Evolutionary conservation across 805 yeast species (phyloP).

Genomic region (Metschnikowia sp.): DNA sequence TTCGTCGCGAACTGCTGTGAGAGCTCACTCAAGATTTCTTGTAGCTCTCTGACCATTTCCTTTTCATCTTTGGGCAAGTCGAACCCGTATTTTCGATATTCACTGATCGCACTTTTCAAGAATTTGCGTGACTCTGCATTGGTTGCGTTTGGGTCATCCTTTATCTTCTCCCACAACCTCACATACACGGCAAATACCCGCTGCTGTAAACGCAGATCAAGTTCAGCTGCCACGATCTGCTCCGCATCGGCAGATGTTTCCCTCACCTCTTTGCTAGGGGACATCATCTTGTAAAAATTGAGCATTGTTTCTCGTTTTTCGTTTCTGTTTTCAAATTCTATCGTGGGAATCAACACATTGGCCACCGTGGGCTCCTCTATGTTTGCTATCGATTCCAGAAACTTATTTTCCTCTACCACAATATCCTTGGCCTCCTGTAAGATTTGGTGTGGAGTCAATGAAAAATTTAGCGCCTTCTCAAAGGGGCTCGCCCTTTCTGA

Average conservation of each 20-base stretch:
- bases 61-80: constrained; percentile 55
- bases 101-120: constrained; percentile 52
- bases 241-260: constrained; percentile 68
- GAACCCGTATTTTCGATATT: constrained; percentile 65
- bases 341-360: constrained; percentile 52
- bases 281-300: constrained; percentile 69
- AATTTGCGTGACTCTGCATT: constrained; percentile 56
- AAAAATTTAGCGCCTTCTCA: constrained; percentile 50
- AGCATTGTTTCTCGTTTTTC: constrained; percentile 47
- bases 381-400: constrained; percentile 54
- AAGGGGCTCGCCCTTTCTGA: neutral
- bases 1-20: constrained; percentile 58
- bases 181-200: constrained; percentile 64
- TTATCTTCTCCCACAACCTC: constrained; percentile 41
- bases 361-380: constrained; percentile 52
- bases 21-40: constrained; percentile 54
- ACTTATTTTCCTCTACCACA: constrained; percentile 41
- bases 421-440: constrained; percentile 34
- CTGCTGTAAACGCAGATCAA: constrained; percentile 62
- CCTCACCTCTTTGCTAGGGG: constrained; percentile 56
- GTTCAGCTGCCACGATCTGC: constrained; percentile 49
- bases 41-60: constrained; percentile 52
- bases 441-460: constrained; percentile 52
- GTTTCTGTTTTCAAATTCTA: constrained; percentile 48
- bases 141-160: constrained; percentile 15